Evolutionary conservation across 2,329 filamentous ascomycete species (phyloP).

Genomic region (Coleophoma eucalyptorum): DNA sequence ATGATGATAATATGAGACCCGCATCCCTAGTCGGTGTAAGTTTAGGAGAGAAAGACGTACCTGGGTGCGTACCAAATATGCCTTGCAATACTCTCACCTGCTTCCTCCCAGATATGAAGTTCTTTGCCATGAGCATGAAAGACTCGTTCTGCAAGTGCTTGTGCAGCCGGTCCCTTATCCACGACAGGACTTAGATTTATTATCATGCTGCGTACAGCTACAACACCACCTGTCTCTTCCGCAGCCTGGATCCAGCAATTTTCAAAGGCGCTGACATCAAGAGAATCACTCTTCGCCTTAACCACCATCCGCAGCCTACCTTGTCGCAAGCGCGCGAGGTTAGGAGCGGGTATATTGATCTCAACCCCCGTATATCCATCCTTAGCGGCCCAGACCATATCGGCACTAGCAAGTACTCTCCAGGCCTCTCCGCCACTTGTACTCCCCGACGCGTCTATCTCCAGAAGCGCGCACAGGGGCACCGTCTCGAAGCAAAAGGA

Average conservation of each 20-base stretch:
- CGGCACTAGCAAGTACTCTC: conserved; percentile 3
- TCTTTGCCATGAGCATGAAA: conserved; percentile 7
- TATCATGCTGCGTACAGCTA: conserved; percentile 18
- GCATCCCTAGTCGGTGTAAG: conserved; percentile 28
- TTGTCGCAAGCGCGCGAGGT: background rate
- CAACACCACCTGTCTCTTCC: conserved; percentile 10
- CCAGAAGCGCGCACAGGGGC: conserved; percentile 19
- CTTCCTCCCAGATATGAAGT: conserved; percentile 60
- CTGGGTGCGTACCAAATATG: conserved; percentile 57
- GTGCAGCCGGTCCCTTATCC: background rate
- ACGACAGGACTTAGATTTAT: conserved; percentile 5
- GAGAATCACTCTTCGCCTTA: conserved; percentile 6
- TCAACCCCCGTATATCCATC: conserved; percentile 20
- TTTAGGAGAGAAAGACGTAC: conserved; percentile 11
- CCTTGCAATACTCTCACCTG: conserved; percentile 67
- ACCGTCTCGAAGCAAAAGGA: conserved; percentile 13
- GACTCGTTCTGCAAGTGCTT: conserved; percentile 14
- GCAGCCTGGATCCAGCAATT: conserved; percentile 3
- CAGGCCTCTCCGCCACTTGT: background rate
- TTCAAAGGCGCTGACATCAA: conserved; percentile 7
- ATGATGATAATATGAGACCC: conserved; percentile 30
- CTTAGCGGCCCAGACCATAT: conserved; percentile 19
- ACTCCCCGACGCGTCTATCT: conserved; percentile 8
- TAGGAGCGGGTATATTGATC: conserved; percentile 14
- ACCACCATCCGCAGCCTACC: conserved; percentile 14